A percentile compares a stretch with the other conserved stretches of the same genome.
These are phyloP conservation scores for Staphylotrichum longicolle DNA, from an alignment of 495 filamentous ascomycete species.

Conservation along the genomic window DNA sequence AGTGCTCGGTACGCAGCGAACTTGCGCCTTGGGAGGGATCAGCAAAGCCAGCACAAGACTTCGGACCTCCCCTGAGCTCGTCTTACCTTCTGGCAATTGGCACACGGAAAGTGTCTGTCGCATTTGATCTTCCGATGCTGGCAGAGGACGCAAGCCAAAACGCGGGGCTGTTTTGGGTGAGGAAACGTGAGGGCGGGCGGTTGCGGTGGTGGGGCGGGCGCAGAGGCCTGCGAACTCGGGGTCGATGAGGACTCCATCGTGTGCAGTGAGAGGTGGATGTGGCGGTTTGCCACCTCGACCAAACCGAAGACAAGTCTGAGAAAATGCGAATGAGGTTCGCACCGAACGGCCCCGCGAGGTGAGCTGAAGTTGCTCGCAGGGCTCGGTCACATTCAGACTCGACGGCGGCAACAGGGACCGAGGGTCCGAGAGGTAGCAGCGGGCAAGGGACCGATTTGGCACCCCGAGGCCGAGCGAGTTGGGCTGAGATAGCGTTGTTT, in stretches of 20 bases:
- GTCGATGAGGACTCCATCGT: slow-evolving; percentile 14
- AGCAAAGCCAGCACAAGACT: background rate
- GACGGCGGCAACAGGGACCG: no score
- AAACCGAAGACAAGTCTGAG: no score
- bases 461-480: no score
- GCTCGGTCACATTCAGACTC: no score
- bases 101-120: slow-evolving; percentile 63
- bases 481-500: no score
- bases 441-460: no score
- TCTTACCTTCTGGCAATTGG: slow-evolving; percentile 57
- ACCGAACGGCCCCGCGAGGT: no score
- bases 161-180: slow-evolving; percentile 31
- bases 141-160: slow-evolving; percentile 49
- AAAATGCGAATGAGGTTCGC: no score
- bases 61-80: background rate
- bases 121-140: slow-evolving; percentile 69
- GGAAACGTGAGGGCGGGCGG: background rate
- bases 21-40: slow-evolving; percentile 38
- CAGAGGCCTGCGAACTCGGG: slow-evolving; percentile 1
- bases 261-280: no score
- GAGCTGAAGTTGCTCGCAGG: no score
- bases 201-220: background rate
- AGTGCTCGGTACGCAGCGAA: slow-evolving; percentile 47
- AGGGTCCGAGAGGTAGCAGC: no score
- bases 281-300: no score